Conservation (phyloP, 2,329 filamentous ascomycete species). For the Venturiaceae sp. region DNA sequence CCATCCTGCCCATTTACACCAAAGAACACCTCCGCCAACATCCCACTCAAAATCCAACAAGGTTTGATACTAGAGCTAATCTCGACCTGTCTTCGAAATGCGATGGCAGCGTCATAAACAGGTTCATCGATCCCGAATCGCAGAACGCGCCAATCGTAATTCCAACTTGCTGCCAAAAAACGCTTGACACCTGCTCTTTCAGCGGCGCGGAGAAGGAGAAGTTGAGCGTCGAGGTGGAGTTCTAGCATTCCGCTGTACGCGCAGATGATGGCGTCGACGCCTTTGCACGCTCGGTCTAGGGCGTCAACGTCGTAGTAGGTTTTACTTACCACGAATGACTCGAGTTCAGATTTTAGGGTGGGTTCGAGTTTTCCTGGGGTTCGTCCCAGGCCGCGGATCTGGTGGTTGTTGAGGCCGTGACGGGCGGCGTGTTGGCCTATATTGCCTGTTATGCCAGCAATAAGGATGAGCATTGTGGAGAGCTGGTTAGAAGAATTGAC, state of each 20-base stretch:
- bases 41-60: no score
- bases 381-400: conserved; percentile 25
- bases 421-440: conserved; percentile 21
- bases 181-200: conserved; percentile 12
- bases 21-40: no score
- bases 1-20: no score
- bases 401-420: conserved; percentile 17
- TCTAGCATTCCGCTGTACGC: conserved; percentile 11
- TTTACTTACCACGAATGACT: conserved; percentile 10
- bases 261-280: conserved; percentile 14
- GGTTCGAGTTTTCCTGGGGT: conserved; percentile 18
- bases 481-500: no score
- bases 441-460: conserved; percentile 26
- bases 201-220: conserved; percentile 13
- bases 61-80: no score
- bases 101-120: no score
- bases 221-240: conserved; percentile 12
- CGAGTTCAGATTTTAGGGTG: conserved; percentile 5
- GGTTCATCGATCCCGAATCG: no score
- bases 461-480: no score
- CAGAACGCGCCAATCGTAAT: conserved; percentile 14
- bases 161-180: conserved; percentile 13
- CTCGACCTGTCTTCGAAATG: no score
- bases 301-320: conserved; percentile 12
- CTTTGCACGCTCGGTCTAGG: conserved; percentile 10